Base-by-base conservation (phyloP, 345 rosid species). In the Rhodamnia argentea region DNA sequence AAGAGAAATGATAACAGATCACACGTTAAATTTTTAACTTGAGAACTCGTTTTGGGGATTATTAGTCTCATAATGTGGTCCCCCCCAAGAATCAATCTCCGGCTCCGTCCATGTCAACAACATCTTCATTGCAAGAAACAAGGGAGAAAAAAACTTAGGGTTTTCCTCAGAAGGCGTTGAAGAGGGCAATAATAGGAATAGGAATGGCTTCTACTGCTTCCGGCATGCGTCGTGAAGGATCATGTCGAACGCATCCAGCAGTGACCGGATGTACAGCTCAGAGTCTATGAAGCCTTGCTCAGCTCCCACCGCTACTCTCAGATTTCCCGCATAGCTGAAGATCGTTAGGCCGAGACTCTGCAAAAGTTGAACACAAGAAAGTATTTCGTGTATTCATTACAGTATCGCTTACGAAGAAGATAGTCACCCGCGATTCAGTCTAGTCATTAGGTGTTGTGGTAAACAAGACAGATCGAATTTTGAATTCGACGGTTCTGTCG, bases 271-370 rank as follows among this genome's bases (percentile, higher is more conserved):
- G 29, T 58, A 58, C 64, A 58, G 7, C 29, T 26, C 64, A 15
- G 87, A 47, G 54, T 92, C 92, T 16, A 92, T 87, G 88, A 90
- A 91, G 20, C 89, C 92, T 50, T 89, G 88, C 47, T 91, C 92
- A 13, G 86, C 44, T 32, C 85, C 85, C 44, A 89, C 57, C 2
- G 90, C 85, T 50, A 90, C 56, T 9, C 90, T 87, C 32, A 92
- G 83, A 56, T 84, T 82, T 70, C 92, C 92, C 83, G 57, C 83
- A 52, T 92, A 92, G 52, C 94, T 92, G 8, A 91, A 18, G 24
- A 92, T 51, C 27, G 87, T 83, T 3, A 86, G 14, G 26, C 83
- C 54, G 3, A 89, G 81, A 86, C 89, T 92, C 94, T 92, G 87
- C 84, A 59, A 52, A 42, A 16, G 5, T 47, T 52, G 12, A 53